These are phyloP conservation scores for Xylariaceae sp. DNA, from an alignment of 2,329 filamentous ascomycete genomes.

Conservation along the genomic window DNA sequence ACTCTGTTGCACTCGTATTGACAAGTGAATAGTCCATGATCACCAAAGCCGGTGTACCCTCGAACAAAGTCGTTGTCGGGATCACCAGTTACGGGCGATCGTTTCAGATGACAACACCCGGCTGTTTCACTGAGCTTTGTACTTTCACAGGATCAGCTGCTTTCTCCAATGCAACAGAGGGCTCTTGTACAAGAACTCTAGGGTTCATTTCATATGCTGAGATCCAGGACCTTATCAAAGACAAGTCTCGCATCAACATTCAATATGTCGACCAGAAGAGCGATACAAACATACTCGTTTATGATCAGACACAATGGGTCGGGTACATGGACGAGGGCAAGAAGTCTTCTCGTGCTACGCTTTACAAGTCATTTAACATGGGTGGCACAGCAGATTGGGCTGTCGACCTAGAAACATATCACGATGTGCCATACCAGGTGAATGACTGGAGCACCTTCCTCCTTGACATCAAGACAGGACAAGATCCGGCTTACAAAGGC, in stretches of 20 bases:
- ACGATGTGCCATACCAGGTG: conserved; percentile 14
- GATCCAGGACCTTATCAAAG: conserved; percentile 16
- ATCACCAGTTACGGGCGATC: conserved; percentile 8
- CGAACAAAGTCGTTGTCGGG: not conserved
- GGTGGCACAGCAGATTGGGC: conserved; percentile 25
- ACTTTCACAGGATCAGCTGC: conserved; percentile 11
- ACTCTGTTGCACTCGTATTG: not conserved
- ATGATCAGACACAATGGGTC: conserved; percentile 33
- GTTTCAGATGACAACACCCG: conserved; percentile 18
- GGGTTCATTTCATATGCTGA: conserved; percentile 24
- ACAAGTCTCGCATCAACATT: not conserved
- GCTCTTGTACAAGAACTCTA: conserved; percentile 18
- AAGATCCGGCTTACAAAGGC: conserved; percentile 4
- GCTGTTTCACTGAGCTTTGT: conserved; percentile 14
- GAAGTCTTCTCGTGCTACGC: not conserved
- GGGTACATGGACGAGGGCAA: conserved; percentile 30
- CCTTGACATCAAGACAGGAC: conserved; percentile 1
- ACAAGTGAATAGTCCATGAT: conserved; percentile 1
- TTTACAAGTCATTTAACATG: conserved; percentile 9
- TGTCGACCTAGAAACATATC: conserved; percentile 24
- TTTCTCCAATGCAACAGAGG: conserved; percentile 13
- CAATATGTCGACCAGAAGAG: not conserved
- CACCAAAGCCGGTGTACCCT: conserved; percentile 1
- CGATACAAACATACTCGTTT: conserved; percentile 30
- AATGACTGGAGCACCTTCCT: conserved; percentile 19